These are phyloP conservation scores for Cystofilobasidium capitatum DNA, from an alignment of 768 basidiomycete genomes.

Conservation along the genomic window DNA sequence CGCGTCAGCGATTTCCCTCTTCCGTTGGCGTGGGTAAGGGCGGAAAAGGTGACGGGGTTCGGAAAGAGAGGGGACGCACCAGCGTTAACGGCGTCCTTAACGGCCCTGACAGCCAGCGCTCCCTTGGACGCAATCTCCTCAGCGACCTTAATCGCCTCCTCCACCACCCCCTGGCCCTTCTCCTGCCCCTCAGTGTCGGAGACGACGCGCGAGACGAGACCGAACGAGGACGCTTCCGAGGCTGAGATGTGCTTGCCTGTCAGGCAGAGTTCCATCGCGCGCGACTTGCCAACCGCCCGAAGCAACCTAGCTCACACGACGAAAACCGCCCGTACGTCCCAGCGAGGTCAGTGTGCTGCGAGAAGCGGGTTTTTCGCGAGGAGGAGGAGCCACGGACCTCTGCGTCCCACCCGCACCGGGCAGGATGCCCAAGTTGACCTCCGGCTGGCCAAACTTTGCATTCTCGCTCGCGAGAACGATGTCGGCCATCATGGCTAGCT, in stretches of 20 bases:
- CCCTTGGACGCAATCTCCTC: conserved; percentile 71
- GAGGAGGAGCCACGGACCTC: neutral
- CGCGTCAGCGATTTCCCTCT: neutral
- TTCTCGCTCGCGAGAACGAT: conserved; percentile 83
- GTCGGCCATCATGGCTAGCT: conserved; percentile 89
- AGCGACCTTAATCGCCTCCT: conserved; percentile 71
- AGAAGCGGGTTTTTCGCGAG: neutral
- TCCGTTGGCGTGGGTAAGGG: too few relatives aligned
- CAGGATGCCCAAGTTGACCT: conserved; percentile 55
- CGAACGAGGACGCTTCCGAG: conserved; percentile 74
- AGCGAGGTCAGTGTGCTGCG: too few relatives aligned
- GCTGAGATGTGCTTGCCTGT: conserved; percentile 77
- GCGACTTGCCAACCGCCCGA: conserved; percentile 77
- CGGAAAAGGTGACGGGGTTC: neutral
- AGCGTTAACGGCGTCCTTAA: conserved; percentile 87
- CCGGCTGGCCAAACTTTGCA: conserved; percentile 87
- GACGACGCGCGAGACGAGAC: conserved; percentile 73
- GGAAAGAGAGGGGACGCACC: conserved; percentile 43
- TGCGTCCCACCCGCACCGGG: conserved; percentile 28
- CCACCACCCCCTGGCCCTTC: conserved; percentile 36
- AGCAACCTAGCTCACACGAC: too few relatives aligned
- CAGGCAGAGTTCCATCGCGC: conserved; percentile 87
- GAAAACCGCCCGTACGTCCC: too few relatives aligned
- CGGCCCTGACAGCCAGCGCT: conserved; percentile 68
- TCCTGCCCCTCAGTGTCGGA: conserved; percentile 70